Evolutionary conservation across 192 early-diverging fungal genomes (phyloP).

Genomic region (Coemansia reversa): DNA sequence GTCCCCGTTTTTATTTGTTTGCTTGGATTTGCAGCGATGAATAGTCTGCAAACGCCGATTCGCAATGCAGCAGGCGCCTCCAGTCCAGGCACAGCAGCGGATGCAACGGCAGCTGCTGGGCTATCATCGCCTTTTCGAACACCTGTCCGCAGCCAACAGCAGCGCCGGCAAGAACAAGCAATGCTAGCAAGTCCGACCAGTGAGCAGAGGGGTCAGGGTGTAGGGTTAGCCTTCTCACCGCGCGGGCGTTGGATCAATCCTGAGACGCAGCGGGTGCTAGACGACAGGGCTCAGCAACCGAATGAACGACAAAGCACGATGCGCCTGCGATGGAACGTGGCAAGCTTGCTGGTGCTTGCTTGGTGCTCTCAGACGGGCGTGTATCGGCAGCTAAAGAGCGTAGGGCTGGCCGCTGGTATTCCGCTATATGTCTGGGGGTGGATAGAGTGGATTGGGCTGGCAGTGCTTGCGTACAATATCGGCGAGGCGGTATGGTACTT

Average conservation of each 20-base stretch:
- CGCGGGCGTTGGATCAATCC: conserved; percentile 41
- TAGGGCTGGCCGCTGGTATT: conserved; percentile 13
- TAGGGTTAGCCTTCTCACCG: background rate
- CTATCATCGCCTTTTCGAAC: conserved; percentile 25
- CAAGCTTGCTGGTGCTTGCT: conserved; percentile 24
- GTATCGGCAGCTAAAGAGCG: conserved; percentile 27
- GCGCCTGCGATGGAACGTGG: conserved; percentile 51
- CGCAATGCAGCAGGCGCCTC: conserved; percentile 12
- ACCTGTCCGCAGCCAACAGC: conserved; percentile 10
- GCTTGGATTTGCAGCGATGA: conserved; percentile 13
- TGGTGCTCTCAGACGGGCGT: conserved; percentile 39
- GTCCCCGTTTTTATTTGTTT: background rate
- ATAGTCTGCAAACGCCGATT: conserved; percentile 32
- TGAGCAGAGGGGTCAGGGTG: background rate
- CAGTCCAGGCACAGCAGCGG: background rate
- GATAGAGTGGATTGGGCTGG: conserved; percentile 30
- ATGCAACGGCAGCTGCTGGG: background rate
- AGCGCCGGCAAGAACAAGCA: conserved; percentile 1
- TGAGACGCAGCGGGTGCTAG: conserved; percentile 46
- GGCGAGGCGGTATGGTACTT: conserved; percentile 49
- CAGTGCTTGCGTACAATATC: conserved; percentile 40
- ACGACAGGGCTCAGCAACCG: conserved; percentile 32
- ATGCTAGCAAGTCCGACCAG: background rate
- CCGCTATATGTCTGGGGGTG: conserved; percentile 20
- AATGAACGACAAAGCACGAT: conserved; percentile 39